Conservation (phyloP, 352 stramenopile genomes). For the Globisporangium cystogenes region DNA sequence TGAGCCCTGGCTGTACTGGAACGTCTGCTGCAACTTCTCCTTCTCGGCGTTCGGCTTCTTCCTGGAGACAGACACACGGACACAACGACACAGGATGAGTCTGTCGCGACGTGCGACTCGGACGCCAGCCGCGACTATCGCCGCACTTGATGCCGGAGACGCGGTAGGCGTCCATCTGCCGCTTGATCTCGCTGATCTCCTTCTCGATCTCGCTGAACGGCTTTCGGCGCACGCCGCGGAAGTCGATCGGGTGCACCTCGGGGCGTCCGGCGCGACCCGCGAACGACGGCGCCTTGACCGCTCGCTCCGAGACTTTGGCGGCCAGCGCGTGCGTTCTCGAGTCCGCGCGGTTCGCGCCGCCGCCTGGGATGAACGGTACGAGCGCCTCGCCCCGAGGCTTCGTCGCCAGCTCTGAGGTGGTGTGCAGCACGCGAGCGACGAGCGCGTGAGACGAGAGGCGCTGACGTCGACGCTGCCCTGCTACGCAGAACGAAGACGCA, state of each 20-base stretch:
- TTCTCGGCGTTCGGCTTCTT: constrained; percentile 68
- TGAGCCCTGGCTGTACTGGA: constrained; percentile 56
- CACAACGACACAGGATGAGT: not conserved
- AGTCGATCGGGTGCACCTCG: constrained; percentile 69
- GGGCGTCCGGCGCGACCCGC: constrained; percentile 16
- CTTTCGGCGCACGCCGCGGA: constrained; percentile 37
- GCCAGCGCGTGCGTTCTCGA: constrained; percentile 43
- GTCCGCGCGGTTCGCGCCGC: constrained; percentile 25
- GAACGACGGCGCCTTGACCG: constrained; percentile 44
- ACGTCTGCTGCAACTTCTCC: constrained; percentile 77
- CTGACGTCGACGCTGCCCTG: too few species aligned
- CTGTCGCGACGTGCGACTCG: too few species aligned
- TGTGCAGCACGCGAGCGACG: not conserved
- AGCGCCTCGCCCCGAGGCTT: constrained; percentile 26
- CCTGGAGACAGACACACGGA: constrained; percentile 8
- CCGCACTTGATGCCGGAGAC: constrained; percentile 42
- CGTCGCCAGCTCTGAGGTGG: constrained; percentile 46
- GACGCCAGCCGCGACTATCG: not conserved
- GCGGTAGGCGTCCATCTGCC: constrained; percentile 61
- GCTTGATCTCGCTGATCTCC: constrained; percentile 65
- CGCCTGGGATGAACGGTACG: constrained; percentile 62
- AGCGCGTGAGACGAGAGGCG: not conserved
- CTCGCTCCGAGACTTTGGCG: constrained; percentile 52
- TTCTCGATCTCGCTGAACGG: constrained; percentile 73
- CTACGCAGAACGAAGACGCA: constrained; percentile 16